A percentile compares a stretch with the other conserved stretches of the same genome.
These are phyloP conservation scores for Pyrenophora teres DNA, from an alignment of 2,329 filamentous ascomycete species.

Conservation along the genomic window DNA sequence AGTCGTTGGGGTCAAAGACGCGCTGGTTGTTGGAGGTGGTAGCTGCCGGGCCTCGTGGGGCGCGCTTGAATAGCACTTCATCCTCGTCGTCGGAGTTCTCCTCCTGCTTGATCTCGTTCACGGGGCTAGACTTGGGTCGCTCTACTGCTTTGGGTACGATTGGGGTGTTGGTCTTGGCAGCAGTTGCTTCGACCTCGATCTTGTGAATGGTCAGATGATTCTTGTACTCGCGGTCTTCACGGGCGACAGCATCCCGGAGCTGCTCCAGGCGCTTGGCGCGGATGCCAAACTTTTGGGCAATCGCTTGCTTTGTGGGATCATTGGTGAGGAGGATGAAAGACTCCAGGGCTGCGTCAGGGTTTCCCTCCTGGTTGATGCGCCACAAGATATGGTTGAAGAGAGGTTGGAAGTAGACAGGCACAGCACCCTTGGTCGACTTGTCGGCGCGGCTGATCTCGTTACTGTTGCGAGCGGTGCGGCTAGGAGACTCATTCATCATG, in stretches of 20 bases:
- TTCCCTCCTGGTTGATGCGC: conserved; percentile 56
- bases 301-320: conserved; percentile 51
- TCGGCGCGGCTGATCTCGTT: conserved; percentile 25
- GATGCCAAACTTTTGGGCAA: conserved; percentile 57
- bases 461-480: conserved; percentile 40
- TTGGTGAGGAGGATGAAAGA: conserved; percentile 59
- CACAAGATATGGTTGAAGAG: conserved; percentile 59
- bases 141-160: conserved; percentile 23
- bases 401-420: conserved; percentile 51
- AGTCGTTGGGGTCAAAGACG: conserved; percentile 56
- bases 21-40: conserved; percentile 32
- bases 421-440: conserved; percentile 34
- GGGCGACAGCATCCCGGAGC: conserved; percentile 54
- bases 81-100: conserved; percentile 46
- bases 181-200: conserved; percentile 40
- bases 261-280: conserved; percentile 56
- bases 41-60: conserved; percentile 42
- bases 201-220: conserved; percentile 47
- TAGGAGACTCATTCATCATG: conserved; percentile 24
- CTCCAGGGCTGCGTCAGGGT: conserved; percentile 54
- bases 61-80: conserved; percentile 46
- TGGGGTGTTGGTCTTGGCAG: conserved; percentile 18
- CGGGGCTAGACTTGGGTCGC: conserved; percentile 38
- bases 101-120: conserved; percentile 21
- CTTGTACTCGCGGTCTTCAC: conserved; percentile 56